These are phyloP conservation scores for Atkinsonella hypoxylon DNA, from an alignment of 2,329 filamentous ascomycete genomes.

Conservation along the genomic window DNA sequence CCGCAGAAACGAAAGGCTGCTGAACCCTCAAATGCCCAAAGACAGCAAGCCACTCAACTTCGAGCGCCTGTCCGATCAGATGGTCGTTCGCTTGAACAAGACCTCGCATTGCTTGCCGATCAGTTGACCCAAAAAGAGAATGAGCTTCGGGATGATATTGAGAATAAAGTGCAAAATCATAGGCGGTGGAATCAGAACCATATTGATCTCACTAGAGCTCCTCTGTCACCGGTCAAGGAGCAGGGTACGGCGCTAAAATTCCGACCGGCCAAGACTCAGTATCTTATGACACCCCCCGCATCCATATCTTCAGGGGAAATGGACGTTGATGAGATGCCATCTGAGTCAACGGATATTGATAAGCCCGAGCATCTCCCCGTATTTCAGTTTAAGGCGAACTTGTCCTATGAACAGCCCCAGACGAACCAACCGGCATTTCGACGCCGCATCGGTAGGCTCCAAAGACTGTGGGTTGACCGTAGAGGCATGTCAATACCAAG, in stretches of 20 bases:
- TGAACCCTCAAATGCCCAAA: conserved; percentile 49
- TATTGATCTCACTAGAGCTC: conserved; percentile 76
- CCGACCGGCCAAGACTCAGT: conserved; percentile 60
- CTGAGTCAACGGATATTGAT: conserved; percentile 31
- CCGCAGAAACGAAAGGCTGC: conserved; percentile 59
- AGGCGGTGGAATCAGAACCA: conserved; percentile 84
- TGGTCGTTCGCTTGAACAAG: conserved; percentile 61
- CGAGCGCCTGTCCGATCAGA: conserved; percentile 60
- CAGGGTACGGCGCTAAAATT: conserved; percentile 50
- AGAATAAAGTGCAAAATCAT: conserved; percentile 78
- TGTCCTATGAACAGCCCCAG: conserved; percentile 25
- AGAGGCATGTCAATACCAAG: conserved; percentile 47
- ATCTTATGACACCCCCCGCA: conserved; percentile 53
- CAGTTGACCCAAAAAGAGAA: conserved; percentile 71
- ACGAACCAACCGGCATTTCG: conserved; percentile 56
- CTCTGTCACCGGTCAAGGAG: conserved; percentile 67
- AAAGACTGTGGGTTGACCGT: conserved; percentile 80
- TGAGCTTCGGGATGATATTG: conserved; percentile 69
- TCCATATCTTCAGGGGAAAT: conserved; percentile 42
- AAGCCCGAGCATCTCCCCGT: conserved; percentile 21
- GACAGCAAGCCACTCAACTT: conserved; percentile 50
- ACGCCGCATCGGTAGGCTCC: conserved; percentile 71
- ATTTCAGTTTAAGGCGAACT: conserved; percentile 34
- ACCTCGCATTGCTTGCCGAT: conserved; percentile 66
- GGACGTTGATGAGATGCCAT: conserved; percentile 39